Percentiles rank a stretch among this genome's conserved stretches.
These are phyloP conservation scores for Termitomyces sp. DNA, from an alignment of 768 basidiomycete species.

Conservation along the genomic window DNA sequence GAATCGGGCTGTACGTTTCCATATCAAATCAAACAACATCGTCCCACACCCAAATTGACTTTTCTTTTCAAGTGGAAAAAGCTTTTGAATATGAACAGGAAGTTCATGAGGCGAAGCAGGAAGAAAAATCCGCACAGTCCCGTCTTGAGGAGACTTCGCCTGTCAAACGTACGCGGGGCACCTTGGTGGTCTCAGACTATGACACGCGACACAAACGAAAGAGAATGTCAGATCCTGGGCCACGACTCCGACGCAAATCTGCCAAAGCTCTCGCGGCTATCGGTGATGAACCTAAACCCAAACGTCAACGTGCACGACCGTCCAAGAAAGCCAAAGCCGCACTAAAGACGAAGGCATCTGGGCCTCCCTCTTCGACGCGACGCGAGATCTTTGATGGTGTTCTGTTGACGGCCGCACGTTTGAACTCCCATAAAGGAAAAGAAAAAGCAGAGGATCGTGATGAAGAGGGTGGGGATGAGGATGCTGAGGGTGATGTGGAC, in stretches of 20 bases:
- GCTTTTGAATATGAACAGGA: conserved; percentile 3
- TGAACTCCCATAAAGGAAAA: conserved; percentile 5
- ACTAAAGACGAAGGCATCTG: neutral
- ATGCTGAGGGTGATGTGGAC: conserved; percentile 9
- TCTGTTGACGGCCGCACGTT: conserved; percentile 1
- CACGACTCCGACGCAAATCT: conserved; percentile 5
- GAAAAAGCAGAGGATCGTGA: conserved; percentile 4
- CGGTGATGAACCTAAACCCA: neutral
- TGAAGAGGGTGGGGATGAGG: conserved; percentile 2
- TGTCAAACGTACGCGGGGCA: conserved; percentile 3
- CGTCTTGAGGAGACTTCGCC: neutral
- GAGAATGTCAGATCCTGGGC: conserved; percentile 12
- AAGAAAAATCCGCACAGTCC: neutral
- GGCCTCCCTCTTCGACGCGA: conserved; percentile 2
- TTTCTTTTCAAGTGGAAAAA: conserved; percentile 9
- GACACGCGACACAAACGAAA: conserved; percentile 14
- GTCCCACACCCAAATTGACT: neutral
- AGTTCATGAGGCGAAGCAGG: neutral
- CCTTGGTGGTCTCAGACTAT: conserved; percentile 14
- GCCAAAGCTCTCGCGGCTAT: neutral
- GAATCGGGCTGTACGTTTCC: conserved; percentile 13
- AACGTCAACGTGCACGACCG: conserved; percentile 6
- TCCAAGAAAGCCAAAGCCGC: neutral
- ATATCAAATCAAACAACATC: neutral
- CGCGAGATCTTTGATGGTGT: conserved; percentile 16